Evolutionary conservation across 2,329 filamentous ascomycete genomes (phyloP).

Genomic region (Diaporthe caulivora): DNA sequence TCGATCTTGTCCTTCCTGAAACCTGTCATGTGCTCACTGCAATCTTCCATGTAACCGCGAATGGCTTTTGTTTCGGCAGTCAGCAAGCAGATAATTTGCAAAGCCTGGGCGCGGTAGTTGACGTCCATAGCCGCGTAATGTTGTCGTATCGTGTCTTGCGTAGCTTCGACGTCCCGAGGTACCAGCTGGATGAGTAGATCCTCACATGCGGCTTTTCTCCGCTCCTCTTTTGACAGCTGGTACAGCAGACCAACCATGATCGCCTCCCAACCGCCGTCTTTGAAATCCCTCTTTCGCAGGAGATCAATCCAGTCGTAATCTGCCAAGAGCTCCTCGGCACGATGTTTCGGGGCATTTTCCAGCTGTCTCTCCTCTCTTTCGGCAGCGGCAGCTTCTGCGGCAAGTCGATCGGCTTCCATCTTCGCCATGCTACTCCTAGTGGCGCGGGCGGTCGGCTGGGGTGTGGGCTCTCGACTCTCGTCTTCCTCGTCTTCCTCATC

Average conservation of each 20-base stretch:
- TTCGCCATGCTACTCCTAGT: slow-evolving; percentile 90
- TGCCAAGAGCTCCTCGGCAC: slow-evolving; percentile 80
- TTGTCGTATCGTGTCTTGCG: slow-evolving; percentile 76
- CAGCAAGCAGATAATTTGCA: slow-evolving; percentile 89
- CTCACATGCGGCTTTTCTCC: slow-evolving; percentile 79
- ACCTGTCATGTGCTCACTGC: slow-evolving; percentile 92
- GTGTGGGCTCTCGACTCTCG: slow-evolving; percentile 76
- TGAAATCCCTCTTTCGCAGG: slow-evolving; percentile 85
- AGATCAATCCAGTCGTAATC: slow-evolving; percentile 88
- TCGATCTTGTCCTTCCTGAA: slow-evolving; percentile 97
- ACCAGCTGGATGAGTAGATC: slow-evolving; percentile 85
- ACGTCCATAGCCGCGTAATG: slow-evolving; percentile 84
- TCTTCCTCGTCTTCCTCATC: slow-evolving; percentile 69
- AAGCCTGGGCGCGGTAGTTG: slow-evolving; percentile 82
- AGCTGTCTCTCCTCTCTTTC: slow-evolving; percentile 61
- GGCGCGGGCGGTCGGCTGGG: slow-evolving; percentile 75
- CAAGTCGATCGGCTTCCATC: slow-evolving; percentile 77
- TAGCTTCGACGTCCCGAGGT: slow-evolving; percentile 81
- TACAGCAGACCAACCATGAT: slow-evolving; percentile 89
- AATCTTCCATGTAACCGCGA: slow-evolving; percentile 90
- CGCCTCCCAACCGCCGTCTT: slow-evolving; percentile 89
- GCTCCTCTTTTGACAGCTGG: slow-evolving; percentile 82
- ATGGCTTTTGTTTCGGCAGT: slow-evolving; percentile 88
- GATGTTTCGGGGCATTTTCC: slow-evolving; percentile 68
- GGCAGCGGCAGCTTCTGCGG: slow-evolving; percentile 68